phyloP scores from a whole-genome alignment of 768 basidiomycete genomes.

The Hypholoma fasciculare region DNA sequence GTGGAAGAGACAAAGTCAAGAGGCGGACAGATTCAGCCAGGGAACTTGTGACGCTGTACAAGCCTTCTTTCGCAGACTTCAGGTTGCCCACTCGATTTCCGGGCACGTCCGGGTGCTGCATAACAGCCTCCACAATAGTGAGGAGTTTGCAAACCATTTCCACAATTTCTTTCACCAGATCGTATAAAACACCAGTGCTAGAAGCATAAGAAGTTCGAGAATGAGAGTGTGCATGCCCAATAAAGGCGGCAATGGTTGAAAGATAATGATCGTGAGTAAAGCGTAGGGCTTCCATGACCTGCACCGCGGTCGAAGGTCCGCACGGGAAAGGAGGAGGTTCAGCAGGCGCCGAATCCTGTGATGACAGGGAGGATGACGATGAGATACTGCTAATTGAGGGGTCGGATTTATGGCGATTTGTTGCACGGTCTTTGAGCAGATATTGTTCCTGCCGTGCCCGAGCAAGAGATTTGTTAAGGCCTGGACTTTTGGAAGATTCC shows the following conservation, averaged over 20 bases:
- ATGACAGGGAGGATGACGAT: constrained; percentile 70
- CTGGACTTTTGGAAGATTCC: constrained; percentile 14
- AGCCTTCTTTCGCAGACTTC: constrained; percentile 68
- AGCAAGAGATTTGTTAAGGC: constrained; percentile 17
- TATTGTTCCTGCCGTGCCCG: constrained; percentile 39
- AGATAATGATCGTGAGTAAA: constrained; percentile 87
- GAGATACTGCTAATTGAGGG: constrained; percentile 71
- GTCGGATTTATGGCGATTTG: constrained; percentile 41
- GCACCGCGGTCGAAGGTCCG: constrained; percentile 67
- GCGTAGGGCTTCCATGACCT: constrained; percentile 78
- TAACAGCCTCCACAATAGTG: constrained; percentile 87
- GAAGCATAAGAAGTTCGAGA: constrained; percentile 88
- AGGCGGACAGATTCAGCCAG: constrained; percentile 86
- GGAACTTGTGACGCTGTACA: constrained; percentile 84
- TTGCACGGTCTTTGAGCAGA: constrained; percentile 34
- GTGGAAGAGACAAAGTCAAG: constrained; percentile 55
- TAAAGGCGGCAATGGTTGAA: constrained; percentile 95
- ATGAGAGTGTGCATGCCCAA: constrained; percentile 95
- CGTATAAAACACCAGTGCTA: constrained; percentile 91
- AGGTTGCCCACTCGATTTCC: constrained; percentile 64
- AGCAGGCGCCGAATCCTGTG: constrained; percentile 50
- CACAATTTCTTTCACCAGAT: constrained; percentile 92
- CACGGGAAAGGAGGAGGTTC: constrained; percentile 63
- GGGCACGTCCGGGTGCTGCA: constrained; percentile 72
- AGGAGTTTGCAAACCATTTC: constrained; percentile 92